Conservation (phyloP, 2,329 filamentous ascomycete genomes). For the Xylaria sp. region DNA sequence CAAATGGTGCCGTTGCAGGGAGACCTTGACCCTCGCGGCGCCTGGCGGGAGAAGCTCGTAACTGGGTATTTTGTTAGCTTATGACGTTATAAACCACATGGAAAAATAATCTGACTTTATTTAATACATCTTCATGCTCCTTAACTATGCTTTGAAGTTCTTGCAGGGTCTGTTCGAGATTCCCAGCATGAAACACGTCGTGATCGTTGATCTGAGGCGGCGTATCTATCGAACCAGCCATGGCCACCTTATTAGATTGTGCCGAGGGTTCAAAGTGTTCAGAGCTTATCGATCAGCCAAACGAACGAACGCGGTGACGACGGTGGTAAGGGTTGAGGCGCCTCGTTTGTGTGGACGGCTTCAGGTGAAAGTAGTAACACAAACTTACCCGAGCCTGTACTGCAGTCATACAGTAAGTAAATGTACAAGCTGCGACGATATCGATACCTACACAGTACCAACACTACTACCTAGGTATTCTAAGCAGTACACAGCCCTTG, state of each 20-base stretch:
- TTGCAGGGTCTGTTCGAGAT: slow-evolving; percentile 73
- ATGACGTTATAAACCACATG: background rate
- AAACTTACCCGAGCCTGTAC: too few relatives aligned
- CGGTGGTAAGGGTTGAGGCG: background rate
- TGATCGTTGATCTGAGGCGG: slow-evolving; percentile 45
- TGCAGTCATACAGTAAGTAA: background rate
- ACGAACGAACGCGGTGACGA: background rate
- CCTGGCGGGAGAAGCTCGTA: slow-evolving; percentile 38
- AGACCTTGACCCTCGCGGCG: slow-evolving; percentile 33
- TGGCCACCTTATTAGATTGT: slow-evolving; percentile 16
- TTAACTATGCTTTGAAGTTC: slow-evolving; percentile 70
- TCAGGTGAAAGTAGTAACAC: background rate
- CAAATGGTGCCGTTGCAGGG: slow-evolving; percentile 51
- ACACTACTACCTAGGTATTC: background rate
- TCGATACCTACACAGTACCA: background rate
- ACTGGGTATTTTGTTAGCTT: slow-evolving; percentile 34
- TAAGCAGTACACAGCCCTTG: background rate
- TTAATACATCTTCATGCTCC: slow-evolving; percentile 63
- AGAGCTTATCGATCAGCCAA: background rate
- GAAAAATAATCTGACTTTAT: slow-evolving; percentile 52
- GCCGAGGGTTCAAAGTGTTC: background rate
- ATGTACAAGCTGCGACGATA: background rate
- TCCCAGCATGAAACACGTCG: slow-evolving; percentile 58
- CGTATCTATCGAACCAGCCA: slow-evolving; percentile 46
- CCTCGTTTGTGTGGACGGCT: background rate